Base-by-base conservation (phyloP, 192 early-diverging fungal species). In the Coemansia javaensis region DNA sequence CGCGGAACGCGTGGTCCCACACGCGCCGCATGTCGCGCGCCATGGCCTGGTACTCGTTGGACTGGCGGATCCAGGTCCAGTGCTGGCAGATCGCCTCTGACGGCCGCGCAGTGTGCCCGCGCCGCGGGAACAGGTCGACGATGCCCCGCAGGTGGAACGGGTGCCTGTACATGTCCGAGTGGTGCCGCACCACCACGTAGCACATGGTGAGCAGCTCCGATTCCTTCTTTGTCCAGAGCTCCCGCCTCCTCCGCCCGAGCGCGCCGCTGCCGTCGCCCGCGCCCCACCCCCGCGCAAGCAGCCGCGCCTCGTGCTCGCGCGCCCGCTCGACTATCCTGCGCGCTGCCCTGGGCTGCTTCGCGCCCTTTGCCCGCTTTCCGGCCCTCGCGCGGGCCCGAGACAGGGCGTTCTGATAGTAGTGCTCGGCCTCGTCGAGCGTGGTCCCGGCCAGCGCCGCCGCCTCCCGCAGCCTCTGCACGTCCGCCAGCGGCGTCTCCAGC, bases 1-100 rank as follows among this genome's bases (percentile, higher is more conserved):
- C 70, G 21, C 44, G 40, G 28, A 66, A 42, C 23, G 57, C 54
- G 21, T 47, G 53, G n/a, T 27, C 34, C 63, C 70, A 74, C 5
- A 74, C 23, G 0, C 12, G 16, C 8, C 17, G 15, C 20, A 74
- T 16, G 4, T 30, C 13, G 0, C 36, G 50, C 38, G 22, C 14
- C 27, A 49, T 23, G 7, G 27, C 14, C 2, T 2, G 16, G 12
- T 32, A 43, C 13, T 30, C 35, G 4, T 33, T 30, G 12, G 38
- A 22, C 15, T 34, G 38, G 5, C 21, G 20, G 34, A 62, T 43
- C 7, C 31, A 35, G 2, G 9, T 3, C 57, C 57, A 58, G 24
- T 50, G 63, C 1, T 50, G 35, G 7, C 63, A 53, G 12, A 62
- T 13, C 16, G 35, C 38, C 10, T 66, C 59, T 25, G 11, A 16